phyloP scores from a whole-genome alignment of 75 land plant species.

The Selaginella tamariscina region DNA sequence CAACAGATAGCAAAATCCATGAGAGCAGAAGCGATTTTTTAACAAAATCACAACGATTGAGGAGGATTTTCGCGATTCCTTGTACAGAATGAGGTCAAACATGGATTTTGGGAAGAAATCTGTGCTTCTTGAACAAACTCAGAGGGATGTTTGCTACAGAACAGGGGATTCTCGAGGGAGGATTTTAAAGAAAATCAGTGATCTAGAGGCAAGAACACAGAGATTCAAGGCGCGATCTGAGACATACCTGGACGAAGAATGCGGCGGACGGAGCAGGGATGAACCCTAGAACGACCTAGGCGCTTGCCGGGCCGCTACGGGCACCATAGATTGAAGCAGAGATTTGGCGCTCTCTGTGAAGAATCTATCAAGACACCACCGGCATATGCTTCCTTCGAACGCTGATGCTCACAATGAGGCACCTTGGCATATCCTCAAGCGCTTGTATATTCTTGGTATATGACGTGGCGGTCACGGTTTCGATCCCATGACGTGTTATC shows the following conservation, averaged over 20 bases:
- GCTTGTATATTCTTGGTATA: not conserved
- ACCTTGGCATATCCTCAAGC: slow-evolving; percentile 1
- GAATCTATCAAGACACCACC: not conserved
- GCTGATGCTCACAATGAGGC: not conserved
- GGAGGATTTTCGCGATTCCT: too few relatives aligned
- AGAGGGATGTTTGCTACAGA: not conserved
- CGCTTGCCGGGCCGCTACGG: not conserved
- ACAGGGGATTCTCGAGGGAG: not conserved
- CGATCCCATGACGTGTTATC: too few relatives aligned
- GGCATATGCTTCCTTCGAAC: slow-evolving; percentile 1
- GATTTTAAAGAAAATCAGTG: too few relatives aligned
- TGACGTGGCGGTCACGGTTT: not conserved
- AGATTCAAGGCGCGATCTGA: not conserved
- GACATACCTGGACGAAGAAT: not conserved
- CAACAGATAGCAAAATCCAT: too few relatives aligned
- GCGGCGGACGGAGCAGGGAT: not conserved
- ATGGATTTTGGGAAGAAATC: too few relatives aligned
- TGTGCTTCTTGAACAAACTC: too few relatives aligned
- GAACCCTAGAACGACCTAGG: not conserved
- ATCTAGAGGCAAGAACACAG: too few relatives aligned
- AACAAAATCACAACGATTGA: too few relatives aligned
- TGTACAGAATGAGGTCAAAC: too few relatives aligned
- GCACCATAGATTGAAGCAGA: not conserved
- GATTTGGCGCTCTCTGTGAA: not conserved
- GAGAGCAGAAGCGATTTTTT: too few relatives aligned